Evolutionary conservation across 2,329 filamentous ascomycete species (phyloP), one percentile per base, ranked within the genome.

Genomic region (Chrysoporthe deuterocubensis): DNA sequence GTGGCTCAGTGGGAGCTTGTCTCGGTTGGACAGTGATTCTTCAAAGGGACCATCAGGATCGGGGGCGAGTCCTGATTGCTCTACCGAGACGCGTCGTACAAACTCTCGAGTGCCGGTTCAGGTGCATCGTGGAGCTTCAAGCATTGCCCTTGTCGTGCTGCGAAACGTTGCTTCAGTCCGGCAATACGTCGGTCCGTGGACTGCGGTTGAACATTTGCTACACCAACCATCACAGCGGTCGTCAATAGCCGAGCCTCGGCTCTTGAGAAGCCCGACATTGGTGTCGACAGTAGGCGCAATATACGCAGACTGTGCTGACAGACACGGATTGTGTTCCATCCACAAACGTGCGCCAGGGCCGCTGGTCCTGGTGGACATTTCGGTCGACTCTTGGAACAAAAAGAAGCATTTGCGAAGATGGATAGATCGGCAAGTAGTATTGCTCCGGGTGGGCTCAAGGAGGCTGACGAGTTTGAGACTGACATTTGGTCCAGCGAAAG

Each of bases 1-100:
- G 67, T 67, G 61, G 58, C 64, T 26, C 54, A 48, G 21, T 58
- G 56, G 6, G n/a, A 67, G 54, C 42, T 48, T 67, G 65, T 67
- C 54, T 62, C 42, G 57, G 64, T 64, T 54, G 65, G 50, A 58
- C 61, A 64, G 44, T 66, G 54, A 67, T 57, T 59, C 16, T 21
- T 56, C 42, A 48, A 42, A 56, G 43, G 48, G 21, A 21, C 6
- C 57, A 37, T 50, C 34, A 21, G 13, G n/a, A 18, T 44, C 42
- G 52, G 59, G n/a, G 13, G 40, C 50, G 21, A 48, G 54, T 42
- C 40, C 21, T 34, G 58, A 52, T 58, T 32, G 16, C 44, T 34
- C 42, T 50, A 43, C 56, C 65, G 59, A 67, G 61, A 67, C 56
- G 54, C 37, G 48, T 48, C 26, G 48, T 34, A 57, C 46, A 50